Evolutionary conservation across 176 grass and related monocot species (phyloP), one percentile per base, ranked within the genome.

Genomic region (Canna indica): DNA sequence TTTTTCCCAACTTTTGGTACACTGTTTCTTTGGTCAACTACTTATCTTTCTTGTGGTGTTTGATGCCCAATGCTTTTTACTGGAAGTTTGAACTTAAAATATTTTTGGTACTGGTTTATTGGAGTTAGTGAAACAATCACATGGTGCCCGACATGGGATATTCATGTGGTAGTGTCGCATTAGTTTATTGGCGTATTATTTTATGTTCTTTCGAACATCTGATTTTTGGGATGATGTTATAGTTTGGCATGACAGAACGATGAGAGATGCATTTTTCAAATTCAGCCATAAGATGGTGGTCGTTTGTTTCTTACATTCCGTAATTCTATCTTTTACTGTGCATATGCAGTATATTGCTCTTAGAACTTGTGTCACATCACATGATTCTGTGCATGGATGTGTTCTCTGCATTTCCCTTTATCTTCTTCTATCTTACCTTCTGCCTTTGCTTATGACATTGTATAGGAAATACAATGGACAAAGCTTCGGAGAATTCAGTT

Each of bases 391-490:
- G 20, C 20, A 22, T 53, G 22, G 2, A 6, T 53, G 48, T n/a
- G 4, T 53, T 0, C 18, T 30, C 11, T 30, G 26, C 10, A 30
- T 60, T 31, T 60, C 0, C 27, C 26, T 60, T 60, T 60, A 15
- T 29, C 1, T 54, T 2, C 22, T n/a, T 54, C 17, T 6, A 18
- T 54, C 7, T n/a, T 18, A n/a, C 50, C 17, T 4, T 60, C 10
- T 31, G 25, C 63, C 29, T 39, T 17, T 34, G 20, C 39, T 8
- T 25, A 33, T 66, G 33, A 20, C n/a, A n/a, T 31, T 15, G 5
- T 47, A 47, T 14, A 70, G 68, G 42, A 70, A 59, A 63, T 81
- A 67, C 75, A 50, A 90, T 90, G 87, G 81, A 83, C 28, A 79
- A 42, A 20, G 50, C 66, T 2, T 61, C 17, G 15, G 77, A 80